phyloP scores from a whole-genome alignment of 371 early-diverging fungal species.

The Mucor plumbeus region DNA sequence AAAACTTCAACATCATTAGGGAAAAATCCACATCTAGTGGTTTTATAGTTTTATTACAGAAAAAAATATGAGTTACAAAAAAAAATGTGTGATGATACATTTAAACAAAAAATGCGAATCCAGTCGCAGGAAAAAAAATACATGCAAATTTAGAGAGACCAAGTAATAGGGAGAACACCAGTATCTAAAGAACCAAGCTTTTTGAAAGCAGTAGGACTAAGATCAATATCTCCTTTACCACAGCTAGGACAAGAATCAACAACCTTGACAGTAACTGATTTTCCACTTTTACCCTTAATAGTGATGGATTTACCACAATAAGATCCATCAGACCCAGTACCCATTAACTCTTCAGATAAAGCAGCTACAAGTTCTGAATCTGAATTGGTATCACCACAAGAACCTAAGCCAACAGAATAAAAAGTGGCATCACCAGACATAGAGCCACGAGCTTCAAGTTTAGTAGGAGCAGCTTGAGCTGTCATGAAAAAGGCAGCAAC shows the following conservation, averaged over 20 bases:
- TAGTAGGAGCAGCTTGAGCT: constrained; percentile 18
- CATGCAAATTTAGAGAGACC: constrained; percentile 31
- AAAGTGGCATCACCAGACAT: constrained; percentile 43
- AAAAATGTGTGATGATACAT: background rate
- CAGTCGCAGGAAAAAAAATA: background rate
- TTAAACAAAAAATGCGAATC: constrained; percentile 1
- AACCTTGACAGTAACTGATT: constrained; percentile 48
- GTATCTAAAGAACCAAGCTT: constrained; percentile 36
- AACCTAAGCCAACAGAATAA: constrained; percentile 51
- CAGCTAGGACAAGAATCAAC: constrained; percentile 63
- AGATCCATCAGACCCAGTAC: background rate
- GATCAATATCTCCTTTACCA: constrained; percentile 42
- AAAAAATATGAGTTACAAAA: background rate
- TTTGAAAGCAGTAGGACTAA: constrained; percentile 51
- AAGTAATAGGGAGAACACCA: constrained; percentile 50
- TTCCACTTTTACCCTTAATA: constrained; percentile 34
- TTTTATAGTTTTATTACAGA: constrained; percentile 7
- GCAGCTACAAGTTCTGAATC: constrained; percentile 45
- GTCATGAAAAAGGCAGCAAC: background rate
- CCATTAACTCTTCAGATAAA: constrained; percentile 23
- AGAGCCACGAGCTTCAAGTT: constrained; percentile 18
- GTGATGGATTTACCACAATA: constrained; percentile 55
- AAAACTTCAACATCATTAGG: background rate
- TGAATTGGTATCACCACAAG: constrained; percentile 41
- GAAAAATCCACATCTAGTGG: background rate